Evolutionary conservation across 176 grass and related monocot genomes (phyloP).

Genomic region (Carex cristatella): DNA sequence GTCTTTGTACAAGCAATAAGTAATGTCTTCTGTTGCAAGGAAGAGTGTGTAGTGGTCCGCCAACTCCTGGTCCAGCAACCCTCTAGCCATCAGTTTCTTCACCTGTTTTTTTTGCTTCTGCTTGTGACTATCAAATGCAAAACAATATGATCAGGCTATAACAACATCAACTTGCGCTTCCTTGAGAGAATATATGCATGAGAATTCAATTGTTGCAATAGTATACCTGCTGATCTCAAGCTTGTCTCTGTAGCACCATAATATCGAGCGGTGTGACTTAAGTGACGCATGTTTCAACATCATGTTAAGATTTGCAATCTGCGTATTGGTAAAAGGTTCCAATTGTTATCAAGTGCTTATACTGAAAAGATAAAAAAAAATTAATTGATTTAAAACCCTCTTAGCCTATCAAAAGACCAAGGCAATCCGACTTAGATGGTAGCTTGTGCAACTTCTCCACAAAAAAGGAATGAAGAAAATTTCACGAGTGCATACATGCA

Average conservation of each 20-base stretch:
- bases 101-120: conserved; percentile 94
- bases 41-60: conserved; percentile 87
- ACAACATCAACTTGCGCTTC: not conserved
- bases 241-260: conserved; percentile 95
- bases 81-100: conserved; percentile 79
- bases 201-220: not conserved
- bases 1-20: conserved; percentile 81
- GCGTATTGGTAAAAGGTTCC: conserved; percentile 4
- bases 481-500: not conserved
- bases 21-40: conserved; percentile 71
- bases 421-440: not conserved
- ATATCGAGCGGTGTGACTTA: conserved; percentile 60
- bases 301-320: conserved; percentile 69
- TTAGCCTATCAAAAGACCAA: not conserved
- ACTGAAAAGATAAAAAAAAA: not conserved
- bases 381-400: not conserved
- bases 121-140: conserved; percentile 44
- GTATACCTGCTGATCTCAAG: conserved; percentile 87
- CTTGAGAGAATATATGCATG: not conserved
- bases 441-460: not conserved
- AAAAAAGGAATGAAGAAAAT: not conserved
- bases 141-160: not conserved
- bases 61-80: conserved; percentile 87
- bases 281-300: conserved; percentile 77
- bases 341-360: not conserved